Conservation (phyloP, 768 basidiomycete genomes). For the Mrakia blollopis region DNA sequence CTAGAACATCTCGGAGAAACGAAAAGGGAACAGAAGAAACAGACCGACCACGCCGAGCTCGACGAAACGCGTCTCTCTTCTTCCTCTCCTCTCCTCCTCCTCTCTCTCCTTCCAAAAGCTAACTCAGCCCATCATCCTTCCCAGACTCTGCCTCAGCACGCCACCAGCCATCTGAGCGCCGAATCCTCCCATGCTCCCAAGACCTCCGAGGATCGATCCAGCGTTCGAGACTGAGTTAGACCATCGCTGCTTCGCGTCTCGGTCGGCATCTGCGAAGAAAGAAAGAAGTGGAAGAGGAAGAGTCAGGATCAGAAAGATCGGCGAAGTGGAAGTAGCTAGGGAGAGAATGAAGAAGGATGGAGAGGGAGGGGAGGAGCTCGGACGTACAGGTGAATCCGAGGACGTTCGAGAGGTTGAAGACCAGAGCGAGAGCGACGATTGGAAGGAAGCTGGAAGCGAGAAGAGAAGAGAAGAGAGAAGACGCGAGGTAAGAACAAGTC, state of each 20-base stretch:
- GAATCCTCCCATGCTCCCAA: conserved; percentile 61
- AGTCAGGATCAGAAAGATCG: conserved; percentile 47
- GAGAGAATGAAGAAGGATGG: background rate
- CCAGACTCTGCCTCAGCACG: conserved; percentile 73
- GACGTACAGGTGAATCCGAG: conserved; percentile 94
- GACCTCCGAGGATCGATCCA: conserved; percentile 64
- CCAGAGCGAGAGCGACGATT: conserved; percentile 85
- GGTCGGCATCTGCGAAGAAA: conserved; percentile 49
- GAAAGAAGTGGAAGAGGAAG: background rate
- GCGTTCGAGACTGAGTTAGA: conserved; percentile 62
- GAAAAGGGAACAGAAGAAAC: no score
- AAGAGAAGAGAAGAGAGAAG: background rate
- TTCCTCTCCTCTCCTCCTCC: background rate
- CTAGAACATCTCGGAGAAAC: no score
- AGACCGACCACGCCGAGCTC: no score
- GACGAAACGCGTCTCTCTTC: no score
- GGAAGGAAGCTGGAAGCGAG: conserved; percentile 89
- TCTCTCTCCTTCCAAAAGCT: background rate
- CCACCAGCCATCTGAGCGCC: conserved; percentile 79
- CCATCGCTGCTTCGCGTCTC: conserved; percentile 91
- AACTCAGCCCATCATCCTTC: conserved; percentile 68
- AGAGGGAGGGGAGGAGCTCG: background rate
- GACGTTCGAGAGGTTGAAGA: conserved; percentile 95
- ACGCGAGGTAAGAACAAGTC: conserved; percentile 4
- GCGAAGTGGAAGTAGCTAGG: background rate